Evolutionary conservation across 106 monocot species (phyloP).

Genomic region (Allium sativum): DNA sequence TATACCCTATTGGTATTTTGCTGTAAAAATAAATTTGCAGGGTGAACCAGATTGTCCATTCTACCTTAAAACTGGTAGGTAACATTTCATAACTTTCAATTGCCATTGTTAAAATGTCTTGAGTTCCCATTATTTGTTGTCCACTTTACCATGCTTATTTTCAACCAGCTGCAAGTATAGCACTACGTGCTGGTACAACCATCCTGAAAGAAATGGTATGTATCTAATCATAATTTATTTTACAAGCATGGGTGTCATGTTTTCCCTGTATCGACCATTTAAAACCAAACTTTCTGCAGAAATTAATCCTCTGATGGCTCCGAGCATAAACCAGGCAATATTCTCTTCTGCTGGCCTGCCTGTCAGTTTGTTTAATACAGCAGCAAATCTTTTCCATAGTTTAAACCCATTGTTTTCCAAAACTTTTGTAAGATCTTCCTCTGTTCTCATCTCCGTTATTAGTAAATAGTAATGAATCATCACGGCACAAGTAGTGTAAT

Average conservation of each 20-base stretch:
- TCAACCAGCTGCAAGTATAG: constrained; percentile 87
- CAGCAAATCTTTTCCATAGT: constrained; percentile 41
- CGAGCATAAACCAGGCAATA: constrained; percentile 16
- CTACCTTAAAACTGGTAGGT: constrained; percentile 98
- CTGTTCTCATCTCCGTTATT: no score
- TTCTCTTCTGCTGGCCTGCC: constrained; percentile 34
- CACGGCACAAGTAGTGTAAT: no score
- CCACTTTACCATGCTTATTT: not conserved
- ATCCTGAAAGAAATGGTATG: constrained; percentile 75
- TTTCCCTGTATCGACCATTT: constrained; percentile 7
- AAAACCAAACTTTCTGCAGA: constrained; percentile 19
- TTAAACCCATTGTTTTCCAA: constrained; percentile 41
- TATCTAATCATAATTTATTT: not conserved
- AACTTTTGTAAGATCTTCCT: constrained; percentile 24
- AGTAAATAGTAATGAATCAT: no score
- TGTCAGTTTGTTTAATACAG: constrained; percentile 28
- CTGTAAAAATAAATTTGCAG: constrained; percentile 20
- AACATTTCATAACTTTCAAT: not conserved
- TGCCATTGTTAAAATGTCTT: no score
- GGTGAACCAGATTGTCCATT: constrained; percentile 90
- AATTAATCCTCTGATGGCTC: constrained; percentile 27
- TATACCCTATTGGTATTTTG: no score
- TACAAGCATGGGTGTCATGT: not conserved
- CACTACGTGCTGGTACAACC: constrained; percentile 71
- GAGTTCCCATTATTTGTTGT: no score